These are phyloP conservation scores for Arthroderma sp. DNA, from an alignment of 2,329 filamentous ascomycete species.

Conservation along the genomic window DNA sequence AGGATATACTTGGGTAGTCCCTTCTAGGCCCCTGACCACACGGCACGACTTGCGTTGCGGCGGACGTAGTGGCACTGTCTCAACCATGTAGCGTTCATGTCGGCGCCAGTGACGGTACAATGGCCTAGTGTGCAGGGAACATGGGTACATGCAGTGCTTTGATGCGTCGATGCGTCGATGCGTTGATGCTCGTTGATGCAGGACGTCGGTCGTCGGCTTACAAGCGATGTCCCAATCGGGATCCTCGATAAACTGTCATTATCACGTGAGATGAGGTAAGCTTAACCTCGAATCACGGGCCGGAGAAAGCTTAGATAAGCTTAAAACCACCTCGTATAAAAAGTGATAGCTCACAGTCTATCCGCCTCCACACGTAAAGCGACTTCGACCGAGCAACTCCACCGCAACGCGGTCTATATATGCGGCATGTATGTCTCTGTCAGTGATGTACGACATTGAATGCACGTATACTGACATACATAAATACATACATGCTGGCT, in stretches of 20 bases:
- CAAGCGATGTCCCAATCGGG: neutral
- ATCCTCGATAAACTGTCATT: neutral
- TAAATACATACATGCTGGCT: neutral
- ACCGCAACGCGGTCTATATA: neutral
- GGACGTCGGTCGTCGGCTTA: neutral
- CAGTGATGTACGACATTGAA: neutral
- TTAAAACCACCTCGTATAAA: neutral
- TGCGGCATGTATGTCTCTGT: neutral
- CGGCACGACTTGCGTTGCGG: neutral
- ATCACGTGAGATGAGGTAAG: conserved; percentile 1
- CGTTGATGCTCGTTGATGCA: neutral
- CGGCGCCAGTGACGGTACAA: neutral
- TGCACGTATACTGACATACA: neutral
- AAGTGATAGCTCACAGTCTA: conserved; percentile 2
- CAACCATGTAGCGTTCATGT: neutral
- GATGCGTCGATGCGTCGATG: neutral
- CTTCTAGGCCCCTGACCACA: neutral
- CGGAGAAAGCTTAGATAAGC: neutral
- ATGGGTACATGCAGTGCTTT: neutral
- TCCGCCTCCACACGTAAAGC: neutral
- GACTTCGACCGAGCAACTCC: neutral
- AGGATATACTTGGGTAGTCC: neutral
- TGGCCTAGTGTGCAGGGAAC: neutral
- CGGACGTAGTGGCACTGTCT: neutral
- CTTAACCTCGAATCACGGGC: neutral